A percentile compares a stretch with the other conserved stretches of the same genome.
Evolutionary conservation across 495 filamentous ascomycete genomes (phyloP).

Genomic region (Parathielavia hyrcaniae): DNA sequence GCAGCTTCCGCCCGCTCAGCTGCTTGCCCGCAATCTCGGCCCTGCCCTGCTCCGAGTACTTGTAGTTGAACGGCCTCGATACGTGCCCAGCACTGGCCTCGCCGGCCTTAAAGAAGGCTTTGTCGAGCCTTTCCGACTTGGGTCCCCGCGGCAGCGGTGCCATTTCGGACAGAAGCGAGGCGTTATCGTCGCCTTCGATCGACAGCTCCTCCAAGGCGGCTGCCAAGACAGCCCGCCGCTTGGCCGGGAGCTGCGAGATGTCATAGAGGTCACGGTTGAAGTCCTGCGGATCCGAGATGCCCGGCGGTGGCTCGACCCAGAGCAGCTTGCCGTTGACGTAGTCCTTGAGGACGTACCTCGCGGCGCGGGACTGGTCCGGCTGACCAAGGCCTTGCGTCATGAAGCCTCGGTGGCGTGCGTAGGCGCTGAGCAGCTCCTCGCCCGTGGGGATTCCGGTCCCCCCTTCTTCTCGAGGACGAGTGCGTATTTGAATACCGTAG

Average conservation of each 20-base stretch:
- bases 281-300: constrained; percentile 58
- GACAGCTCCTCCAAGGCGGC: constrained; percentile 37
- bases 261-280: constrained; percentile 93
- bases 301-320: constrained; percentile 82
- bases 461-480: constrained; percentile 81
- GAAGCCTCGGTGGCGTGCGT: constrained; percentile 84
- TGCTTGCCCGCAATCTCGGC: constrained; percentile 51
- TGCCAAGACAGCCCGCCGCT: constrained; percentile 56
- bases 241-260: constrained; percentile 65
- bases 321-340: constrained; percentile 95
- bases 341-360: constrained; percentile 88
- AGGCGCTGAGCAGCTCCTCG: constrained; percentile 78
- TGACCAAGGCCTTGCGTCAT: constrained; percentile 78
- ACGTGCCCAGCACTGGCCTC: constrained; percentile 59
- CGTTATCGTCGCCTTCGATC: constrained; percentile 37
- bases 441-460: constrained; percentile 85
- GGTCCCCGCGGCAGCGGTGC: constrained; percentile 48
- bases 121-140: constrained; percentile 74
- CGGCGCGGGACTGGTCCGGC: constrained; percentile 89
- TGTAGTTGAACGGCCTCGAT: constrained; percentile 74
- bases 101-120: constrained; percentile 71
- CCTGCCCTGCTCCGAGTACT: constrained; percentile 75
- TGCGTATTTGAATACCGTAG: constrained; percentile 85
- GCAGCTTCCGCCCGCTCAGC: constrained; percentile 76
- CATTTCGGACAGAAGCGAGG: constrained; percentile 41